Base-by-base conservation (phyloP, 2,329 filamentous ascomycete genomes). In the Myriosclerotinia duriaeana region DNA sequence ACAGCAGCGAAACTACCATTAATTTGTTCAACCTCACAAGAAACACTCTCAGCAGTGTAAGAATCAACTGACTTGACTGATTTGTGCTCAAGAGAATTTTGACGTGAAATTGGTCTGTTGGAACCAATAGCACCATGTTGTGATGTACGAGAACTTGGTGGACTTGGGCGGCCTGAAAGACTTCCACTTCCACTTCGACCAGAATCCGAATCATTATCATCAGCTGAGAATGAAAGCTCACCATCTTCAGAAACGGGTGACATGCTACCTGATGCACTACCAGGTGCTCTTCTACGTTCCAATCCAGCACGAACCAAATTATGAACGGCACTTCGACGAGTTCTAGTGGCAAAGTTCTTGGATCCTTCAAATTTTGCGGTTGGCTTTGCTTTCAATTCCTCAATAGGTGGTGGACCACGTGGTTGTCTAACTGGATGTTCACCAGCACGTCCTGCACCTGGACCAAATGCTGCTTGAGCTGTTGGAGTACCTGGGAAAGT, bases 401-500 rank as follows among this genome's bases (percentile, higher is more conserved):
- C 95, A 61, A 98, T 84, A 17, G 91, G 88, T 17, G 95, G 95
- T 34, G 95, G 95, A 6, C 93, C 93, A 70, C 93, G 92, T 63
- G 95, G 95, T 79, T 99, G 95, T 67, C 95, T 93, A 63, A 92
- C 81, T 11, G 95, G 95, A 77, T 99, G 95, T 80, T 98, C 95
- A 72, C 95, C 95, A 75, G 93, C 93, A 76, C 95, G 92, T 67
- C 84, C 91, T 78, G 97, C 93, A 64, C 95, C 95, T 66, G 95
- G 95, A 56, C 93, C 95, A 75, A 98, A 98, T 8, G 71, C 72
- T 89, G 71, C 90, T 69, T 93, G 93, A 48, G 26, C 26, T 3
- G 89, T 93, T 1, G 92, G 93, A 8, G 92, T 94, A 48, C 87
- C 82, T 7, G 94, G 92, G 77, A 97, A 90, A 48, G 87, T 86